Evolutionary conservation across 768 basidiomycete genomes (phyloP).

Genomic region (Tricholoma saponaceum): DNA sequence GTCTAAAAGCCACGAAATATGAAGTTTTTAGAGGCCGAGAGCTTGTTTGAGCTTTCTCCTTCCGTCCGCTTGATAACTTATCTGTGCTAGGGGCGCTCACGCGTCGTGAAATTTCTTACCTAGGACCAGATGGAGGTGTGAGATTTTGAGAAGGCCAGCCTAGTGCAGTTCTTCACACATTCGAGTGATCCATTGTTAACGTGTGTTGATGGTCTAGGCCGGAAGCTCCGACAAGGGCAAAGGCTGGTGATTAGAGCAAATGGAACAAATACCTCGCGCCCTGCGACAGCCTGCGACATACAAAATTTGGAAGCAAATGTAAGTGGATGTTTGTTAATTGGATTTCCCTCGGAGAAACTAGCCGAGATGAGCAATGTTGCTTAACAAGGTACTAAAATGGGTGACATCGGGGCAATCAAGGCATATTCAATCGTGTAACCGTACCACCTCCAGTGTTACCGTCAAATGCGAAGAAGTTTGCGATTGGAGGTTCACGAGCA

Average conservation of each 20-base stretch:
- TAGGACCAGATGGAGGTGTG: not conserved
- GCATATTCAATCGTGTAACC: conserved; percentile 54
- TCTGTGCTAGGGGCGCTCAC: not conserved
- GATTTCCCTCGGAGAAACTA: conserved; percentile 14
- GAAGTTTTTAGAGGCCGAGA: not conserved
- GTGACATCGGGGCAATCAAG: conserved; percentile 19
- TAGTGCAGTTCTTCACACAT: conserved; percentile 11
- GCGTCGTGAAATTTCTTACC: not conserved
- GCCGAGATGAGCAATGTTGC: not conserved
- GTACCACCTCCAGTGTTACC: conserved; percentile 75
- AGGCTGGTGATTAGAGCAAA: not conserved
- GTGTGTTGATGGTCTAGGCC: not conserved
- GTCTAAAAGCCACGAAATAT: not conserved
- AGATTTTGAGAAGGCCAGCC: not conserved
- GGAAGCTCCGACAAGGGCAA: not conserved
- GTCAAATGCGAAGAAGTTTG: conserved; percentile 90
- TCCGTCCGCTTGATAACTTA: not conserved
- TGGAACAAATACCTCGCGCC: not conserved
- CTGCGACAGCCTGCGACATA: not conserved
- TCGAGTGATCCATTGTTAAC: conserved; percentile 1
- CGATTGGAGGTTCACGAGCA: conserved; percentile 87
- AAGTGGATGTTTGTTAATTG: not conserved
- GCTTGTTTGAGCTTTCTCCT: not conserved
- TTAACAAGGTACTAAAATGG: not conserved
- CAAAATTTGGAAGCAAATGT: no score